Evolutionary conservation across 2,329 filamentous ascomycete species (phyloP).

Genomic region (Pseudocercospora crystallina): DNA sequence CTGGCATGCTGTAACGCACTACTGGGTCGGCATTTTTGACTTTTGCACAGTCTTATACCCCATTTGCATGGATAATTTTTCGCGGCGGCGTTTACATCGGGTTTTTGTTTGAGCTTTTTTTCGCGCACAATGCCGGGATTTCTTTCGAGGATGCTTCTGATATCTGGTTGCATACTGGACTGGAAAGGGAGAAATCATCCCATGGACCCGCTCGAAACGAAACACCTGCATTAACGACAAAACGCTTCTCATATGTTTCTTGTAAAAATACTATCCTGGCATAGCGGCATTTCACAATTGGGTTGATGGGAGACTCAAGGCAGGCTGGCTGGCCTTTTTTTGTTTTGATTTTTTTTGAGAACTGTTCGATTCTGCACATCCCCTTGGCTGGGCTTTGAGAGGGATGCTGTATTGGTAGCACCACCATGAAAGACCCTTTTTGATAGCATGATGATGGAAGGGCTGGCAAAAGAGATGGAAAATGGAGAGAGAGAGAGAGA

Average conservation of each 20-base stretch:
- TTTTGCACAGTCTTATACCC: conserved; percentile 17
- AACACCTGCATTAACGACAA: conserved; percentile 2
- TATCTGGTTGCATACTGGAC: not conserved
- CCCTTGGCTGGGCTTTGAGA: conserved; percentile 10
- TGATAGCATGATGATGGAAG: not conserved
- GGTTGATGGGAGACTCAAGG: too few relatives aligned
- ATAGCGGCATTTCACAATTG: not conserved
- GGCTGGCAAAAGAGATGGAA: not conserved
- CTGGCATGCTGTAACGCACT: conserved; percentile 13
- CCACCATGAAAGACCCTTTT: not conserved
- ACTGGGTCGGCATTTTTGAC: conserved; percentile 10
- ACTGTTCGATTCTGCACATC: conserved; percentile 11
- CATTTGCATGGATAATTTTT: conserved; percentile 4
- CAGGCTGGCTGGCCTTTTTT: too few relatives aligned
- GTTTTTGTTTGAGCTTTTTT: too few relatives aligned
- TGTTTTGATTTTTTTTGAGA: not conserved
- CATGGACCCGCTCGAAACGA: too few relatives aligned
- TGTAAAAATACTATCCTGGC: conserved; percentile 11
- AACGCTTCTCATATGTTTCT: conserved; percentile 1
- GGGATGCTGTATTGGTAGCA: conserved; percentile 6
- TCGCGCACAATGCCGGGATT: not conserved
- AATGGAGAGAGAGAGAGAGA: not conserved
- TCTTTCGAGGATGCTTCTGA: too few relatives aligned
- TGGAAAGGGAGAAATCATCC: not conserved
- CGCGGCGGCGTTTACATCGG: too few relatives aligned